phyloP scores from a whole-genome alignment of 2,329 filamentous ascomycete species.

The Trichophaea hybrida region DNA sequence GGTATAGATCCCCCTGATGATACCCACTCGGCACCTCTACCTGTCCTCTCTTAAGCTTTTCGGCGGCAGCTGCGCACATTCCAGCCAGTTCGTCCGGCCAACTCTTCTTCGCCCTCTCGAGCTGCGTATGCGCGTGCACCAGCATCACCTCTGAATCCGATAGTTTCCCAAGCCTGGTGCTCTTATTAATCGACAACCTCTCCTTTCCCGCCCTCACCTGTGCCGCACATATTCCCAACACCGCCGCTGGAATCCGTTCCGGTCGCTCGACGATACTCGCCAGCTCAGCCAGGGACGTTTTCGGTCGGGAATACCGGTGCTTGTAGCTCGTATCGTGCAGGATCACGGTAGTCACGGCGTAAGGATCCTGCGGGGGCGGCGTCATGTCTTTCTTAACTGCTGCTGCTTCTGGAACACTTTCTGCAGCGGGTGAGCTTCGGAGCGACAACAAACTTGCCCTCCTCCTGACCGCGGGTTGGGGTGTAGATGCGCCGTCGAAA shows the following conservation, averaged over 20 bases:
- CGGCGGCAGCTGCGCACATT: constrained; percentile 66
- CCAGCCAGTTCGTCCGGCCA: constrained; percentile 45
- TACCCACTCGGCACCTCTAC: constrained; percentile 41
- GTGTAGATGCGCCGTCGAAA: constrained; percentile 3
- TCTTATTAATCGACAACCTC: constrained; percentile 52
- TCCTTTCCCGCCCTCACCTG: constrained; percentile 70
- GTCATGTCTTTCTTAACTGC: constrained; percentile 7
- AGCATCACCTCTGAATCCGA: constrained; percentile 67
- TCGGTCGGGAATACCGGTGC: constrained; percentile 74
- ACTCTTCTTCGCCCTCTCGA: constrained; percentile 11
- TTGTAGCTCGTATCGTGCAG: constrained; percentile 91
- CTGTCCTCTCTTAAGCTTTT: constrained; percentile 49
- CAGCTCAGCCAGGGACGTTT: constrained; percentile 55
- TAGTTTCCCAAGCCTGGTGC: constrained; percentile 54
- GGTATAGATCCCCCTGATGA: constrained; percentile 80
- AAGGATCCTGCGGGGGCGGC: constrained; percentile 20
- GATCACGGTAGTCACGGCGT: constrained; percentile 56
- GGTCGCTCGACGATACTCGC: constrained; percentile 82
- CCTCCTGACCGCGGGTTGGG: constrained; percentile 6
- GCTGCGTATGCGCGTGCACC: constrained; percentile 55
- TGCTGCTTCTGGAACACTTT: background rate
- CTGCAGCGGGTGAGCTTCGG: constrained; percentile 8
- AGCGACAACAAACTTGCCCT: constrained; percentile 17
- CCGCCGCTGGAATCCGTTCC: constrained; percentile 71
- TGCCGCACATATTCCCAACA: constrained; percentile 68